Evolutionary conservation across 2,329 filamentous ascomycete species (phyloP).

Genomic region (Monosporascus sp.): DNA sequence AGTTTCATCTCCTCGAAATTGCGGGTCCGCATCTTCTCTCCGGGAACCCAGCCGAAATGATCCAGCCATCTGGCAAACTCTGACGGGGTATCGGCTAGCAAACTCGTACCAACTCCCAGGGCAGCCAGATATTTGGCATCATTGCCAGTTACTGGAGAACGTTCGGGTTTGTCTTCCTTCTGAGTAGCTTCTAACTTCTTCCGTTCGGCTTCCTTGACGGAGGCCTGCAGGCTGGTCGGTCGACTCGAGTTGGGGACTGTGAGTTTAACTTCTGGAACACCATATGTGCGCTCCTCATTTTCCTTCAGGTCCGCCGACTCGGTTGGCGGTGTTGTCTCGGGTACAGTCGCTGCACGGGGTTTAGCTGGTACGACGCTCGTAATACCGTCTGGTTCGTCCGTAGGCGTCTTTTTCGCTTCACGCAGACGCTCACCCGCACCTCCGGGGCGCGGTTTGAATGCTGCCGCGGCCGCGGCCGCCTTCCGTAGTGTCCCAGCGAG

Average conservation of each 20-base stretch:
- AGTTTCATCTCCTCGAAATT: constrained; percentile 76
- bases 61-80: constrained; percentile 81
- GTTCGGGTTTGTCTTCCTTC: constrained; percentile 47
- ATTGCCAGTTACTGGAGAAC: constrained; percentile 64
- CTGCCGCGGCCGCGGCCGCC: constrained; percentile 65
- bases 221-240: constrained; percentile 35
- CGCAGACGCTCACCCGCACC: constrained; percentile 78
- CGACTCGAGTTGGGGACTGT: constrained; percentile 43
- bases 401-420: constrained; percentile 52
- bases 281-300: constrained; percentile 29
- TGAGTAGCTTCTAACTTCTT: constrained; percentile 27
- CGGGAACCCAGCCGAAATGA: constrained; percentile 82
- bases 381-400: constrained; percentile 79
- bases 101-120: constrained; percentile 69
- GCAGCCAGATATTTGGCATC: constrained; percentile 73
- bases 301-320: constrained; percentile 32
- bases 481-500: constrained; percentile 75
- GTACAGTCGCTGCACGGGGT: constrained; percentile 38
- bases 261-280: constrained; percentile 55
- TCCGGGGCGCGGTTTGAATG: constrained; percentile 83
- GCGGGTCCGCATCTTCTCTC: constrained; percentile 67
- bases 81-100: constrained; percentile 71
- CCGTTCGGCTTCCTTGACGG: constrained; percentile 25
- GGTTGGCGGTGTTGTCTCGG: constrained; percentile 28
- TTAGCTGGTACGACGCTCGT: constrained; percentile 83